Base-by-base conservation (phyloP, 225 moss, liverwort and hornwort genomes). In the Polytrichum formosum region DNA sequence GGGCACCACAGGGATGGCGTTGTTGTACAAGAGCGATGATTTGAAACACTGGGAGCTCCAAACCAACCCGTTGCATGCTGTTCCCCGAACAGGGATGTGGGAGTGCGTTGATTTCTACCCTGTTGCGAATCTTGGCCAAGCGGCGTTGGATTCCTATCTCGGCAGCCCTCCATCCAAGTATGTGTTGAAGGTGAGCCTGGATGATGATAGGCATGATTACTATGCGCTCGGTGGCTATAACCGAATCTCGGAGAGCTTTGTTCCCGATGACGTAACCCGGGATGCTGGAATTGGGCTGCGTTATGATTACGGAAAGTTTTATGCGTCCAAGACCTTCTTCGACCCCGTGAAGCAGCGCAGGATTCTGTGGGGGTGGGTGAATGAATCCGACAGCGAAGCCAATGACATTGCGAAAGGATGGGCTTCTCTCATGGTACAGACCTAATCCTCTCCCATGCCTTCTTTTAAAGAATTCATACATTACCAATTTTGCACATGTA, bases 21-120 rank as follows among this genome's bases (percentile, higher is more conserved):
- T 95, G 17, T 4, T 95, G 7, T 95, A 91, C 80, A 77, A 70
- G 22, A 92, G 92, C 63, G 35, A 0, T 16, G 92, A 95, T 60
- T 77, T 95, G 61, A 58, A 64, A 53, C 76, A 81, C 56, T 95
- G 95, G 95, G 72, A 84, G 35, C 66, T 83, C 33, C 79, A 87
- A 33, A 75, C 81, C 1, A 60, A 69, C 4, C 73, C 76, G 1
- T 74, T 95, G 0, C 82, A 92, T 25, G 26, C 69, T 2, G 95
- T 91, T 21, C 19, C 63, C 0, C 16, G 55, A 18, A 84, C 91
- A 0, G 95, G 95, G 10, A 95, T 95, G 95, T 95, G 95, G 95
- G 95, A 95, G 74, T 95, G 95, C 72, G 87, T 92, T 30, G 95
- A 95, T 62, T 91, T 95, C 74, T 95, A 73, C 65, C 92, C 95